Base-by-base conservation (phyloP, 192 early-diverging fungal genomes). In the Entomortierella chlamydospora region DNA sequence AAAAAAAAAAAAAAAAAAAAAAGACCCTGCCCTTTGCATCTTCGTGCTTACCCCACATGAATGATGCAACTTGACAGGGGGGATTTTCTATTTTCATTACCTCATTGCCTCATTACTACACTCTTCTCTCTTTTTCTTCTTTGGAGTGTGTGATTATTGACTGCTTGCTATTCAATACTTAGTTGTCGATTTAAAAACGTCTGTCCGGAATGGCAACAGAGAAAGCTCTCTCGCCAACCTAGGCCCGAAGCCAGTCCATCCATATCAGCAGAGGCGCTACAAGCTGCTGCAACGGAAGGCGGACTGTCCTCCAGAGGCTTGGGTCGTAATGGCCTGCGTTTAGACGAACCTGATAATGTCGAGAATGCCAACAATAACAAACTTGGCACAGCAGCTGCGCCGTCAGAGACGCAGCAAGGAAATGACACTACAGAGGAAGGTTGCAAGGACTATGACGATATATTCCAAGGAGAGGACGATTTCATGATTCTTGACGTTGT, bases 401-500 rank as follows among this genome's bases (percentile, higher is more conserved):
- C 30, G 18, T 54, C 54, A 22, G 64, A 55, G 34, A 28, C 30
- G 9, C 55, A 50, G 42, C 50, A 25, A 5, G 17, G 8, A 34
- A 20, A 34, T 17, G 8, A 57, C 2, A 11, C 28, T 18, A 20
- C 52, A 62, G 58, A 37, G 30, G 39, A 45, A 41, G 17, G 37
- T 22, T 65, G 68, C 68, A 53, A 30, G 17, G 63, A 79, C 29
- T 79, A 70, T 30, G 76, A 70, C 17, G 50, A 70, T n/a, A 41
- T 58, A 8, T 79, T 67, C 29, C 66, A 55, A 9, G 73, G 72
- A 31, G 72, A 68, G 18, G 62, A 84, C 20, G 79, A 81, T n/a
- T 84, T 72, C 50, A 72, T 81, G 58, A 78, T 84, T 43, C 64
- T 84, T 56, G 61, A 84, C 37, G 64, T 84, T 0, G 83, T 81